Conservation (phyloP, 257 asterid species). For the Forsythia suspensa region DNA sequence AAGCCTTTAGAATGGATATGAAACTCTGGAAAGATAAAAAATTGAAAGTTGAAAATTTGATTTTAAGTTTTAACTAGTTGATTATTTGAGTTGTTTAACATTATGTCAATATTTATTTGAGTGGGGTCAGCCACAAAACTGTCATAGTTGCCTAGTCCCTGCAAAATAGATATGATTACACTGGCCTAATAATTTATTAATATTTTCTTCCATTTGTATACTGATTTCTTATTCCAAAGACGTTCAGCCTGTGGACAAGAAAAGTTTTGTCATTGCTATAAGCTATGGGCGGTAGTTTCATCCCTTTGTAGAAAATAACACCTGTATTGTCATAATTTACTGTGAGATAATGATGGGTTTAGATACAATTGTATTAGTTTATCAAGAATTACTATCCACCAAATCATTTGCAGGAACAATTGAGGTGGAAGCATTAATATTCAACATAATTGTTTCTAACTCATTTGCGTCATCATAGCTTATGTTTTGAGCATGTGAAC, state of each 20-base stretch:
- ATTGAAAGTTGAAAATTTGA: not conserved
- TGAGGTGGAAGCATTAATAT: not conserved
- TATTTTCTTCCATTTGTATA: not conserved
- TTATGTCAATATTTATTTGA: not conserved
- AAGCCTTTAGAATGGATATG: not conserved
- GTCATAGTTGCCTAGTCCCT: not conserved
- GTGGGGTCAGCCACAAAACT: not conserved
- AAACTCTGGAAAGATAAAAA: not conserved
- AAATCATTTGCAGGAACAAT: not conserved
- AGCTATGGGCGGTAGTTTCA: not conserved
- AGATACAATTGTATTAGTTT: constrained; percentile 5
- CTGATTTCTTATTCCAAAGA: not conserved
- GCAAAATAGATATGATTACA: not conserved
- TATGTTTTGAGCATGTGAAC: constrained; percentile 29
- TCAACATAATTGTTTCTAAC: constrained; percentile 8
- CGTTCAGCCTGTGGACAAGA: not conserved
- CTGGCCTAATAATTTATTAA: not conserved
- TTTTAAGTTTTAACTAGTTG: not conserved
- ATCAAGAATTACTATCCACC: not conserved
- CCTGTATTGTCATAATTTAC: not conserved
- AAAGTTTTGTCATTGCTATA: not conserved
- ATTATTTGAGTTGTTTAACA: not conserved
- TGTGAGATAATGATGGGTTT: not conserved
- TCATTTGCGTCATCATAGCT: constrained; percentile 7
- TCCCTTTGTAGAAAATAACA: not conserved